Percentiles rank a stretch among this genome's conserved stretches.
These are phyloP conservation scores for Dryas octopetala DNA, from an alignment of 306 rosid species.

Conservation along the genomic window DNA sequence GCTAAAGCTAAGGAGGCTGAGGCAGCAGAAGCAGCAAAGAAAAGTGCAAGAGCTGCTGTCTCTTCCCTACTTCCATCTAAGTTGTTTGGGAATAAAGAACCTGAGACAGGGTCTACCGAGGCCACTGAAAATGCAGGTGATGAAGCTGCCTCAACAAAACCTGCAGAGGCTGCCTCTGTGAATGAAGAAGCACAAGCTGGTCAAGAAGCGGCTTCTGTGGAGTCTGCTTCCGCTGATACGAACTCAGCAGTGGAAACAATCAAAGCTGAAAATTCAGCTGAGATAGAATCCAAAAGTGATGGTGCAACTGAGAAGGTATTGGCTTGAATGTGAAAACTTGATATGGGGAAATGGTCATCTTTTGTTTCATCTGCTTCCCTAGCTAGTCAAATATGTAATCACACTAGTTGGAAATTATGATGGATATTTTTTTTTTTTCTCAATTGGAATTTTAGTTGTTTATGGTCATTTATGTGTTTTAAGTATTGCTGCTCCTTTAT, in stretches of 20 bases:
- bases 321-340: conserved; percentile 26
- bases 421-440: background rate
- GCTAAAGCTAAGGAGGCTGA: conserved; percentile 92
- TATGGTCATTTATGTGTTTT: background rate
- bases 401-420: background rate
- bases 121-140: conserved; percentile 32
- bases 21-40: conserved; percentile 92
- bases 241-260: conserved; percentile 25
- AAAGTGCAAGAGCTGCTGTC: conserved; percentile 75
- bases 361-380: conserved; percentile 6
- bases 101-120: conserved; percentile 33
- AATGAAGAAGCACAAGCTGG: conserved; percentile 33
- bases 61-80: conserved; percentile 78
- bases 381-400: background rate
- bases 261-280: conserved; percentile 24
- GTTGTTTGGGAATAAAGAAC: conserved; percentile 68
- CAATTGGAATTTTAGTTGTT: background rate
- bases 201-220: conserved; percentile 10
- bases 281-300: conserved; percentile 38
- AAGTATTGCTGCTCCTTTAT: background rate
- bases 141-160: conserved; percentile 14
- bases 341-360: background rate
- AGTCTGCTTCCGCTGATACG: conserved; percentile 26
- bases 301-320: conserved; percentile 35
- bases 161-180: conserved; percentile 15